Evolutionary conservation across 2,329 filamentous ascomycete genomes (phyloP).

Genomic region (Daldinia eschscholtzii): DNA sequence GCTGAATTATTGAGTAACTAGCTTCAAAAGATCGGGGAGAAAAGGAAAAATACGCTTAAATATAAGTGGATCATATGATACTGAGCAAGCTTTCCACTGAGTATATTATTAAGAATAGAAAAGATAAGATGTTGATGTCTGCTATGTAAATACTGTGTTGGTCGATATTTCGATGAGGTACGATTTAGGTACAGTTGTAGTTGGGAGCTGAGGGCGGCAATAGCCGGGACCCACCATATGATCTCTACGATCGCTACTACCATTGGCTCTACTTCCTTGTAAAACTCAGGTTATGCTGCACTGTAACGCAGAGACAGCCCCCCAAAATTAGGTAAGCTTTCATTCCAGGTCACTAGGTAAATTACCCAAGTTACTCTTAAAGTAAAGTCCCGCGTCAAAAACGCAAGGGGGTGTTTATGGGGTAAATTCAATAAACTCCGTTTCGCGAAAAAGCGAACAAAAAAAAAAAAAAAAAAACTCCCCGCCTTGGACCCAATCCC

Average conservation of each 20-base stretch:
- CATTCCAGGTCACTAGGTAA: no score
- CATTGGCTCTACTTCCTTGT: slow-evolving; percentile 4
- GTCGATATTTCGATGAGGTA: background rate
- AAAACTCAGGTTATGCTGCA: slow-evolving; percentile 3
- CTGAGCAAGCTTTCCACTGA: background rate
- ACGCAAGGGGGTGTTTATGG: slow-evolving; percentile 5
- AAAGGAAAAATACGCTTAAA: background rate
- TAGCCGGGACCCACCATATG: background rate
- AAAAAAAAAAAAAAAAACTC: no score
- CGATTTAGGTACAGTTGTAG: slow-evolving; percentile 23
- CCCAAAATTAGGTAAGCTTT: slow-evolving; percentile 12
- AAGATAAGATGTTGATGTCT: background rate
- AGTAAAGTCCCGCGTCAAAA: background rate
- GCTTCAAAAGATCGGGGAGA: background rate
- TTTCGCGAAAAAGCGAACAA: slow-evolving; percentile 28
- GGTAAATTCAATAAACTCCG: slow-evolving; percentile 9
- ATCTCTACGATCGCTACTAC: background rate
- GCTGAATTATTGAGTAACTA: background rate
- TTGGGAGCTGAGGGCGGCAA: slow-evolving; percentile 20
- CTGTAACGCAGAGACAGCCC: slow-evolving; percentile 6
- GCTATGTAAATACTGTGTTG: background rate
- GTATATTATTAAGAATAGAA: background rate
- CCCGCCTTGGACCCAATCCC: no score
- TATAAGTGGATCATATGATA: background rate
- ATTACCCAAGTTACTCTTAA: no score